Percentiles rank a stretch among this genome's conserved stretches.
These are phyloP conservation scores for Nothophytophthora sp. DNA, from an alignment of 352 stramenopile genomes.

Conservation along the genomic window DNA sequence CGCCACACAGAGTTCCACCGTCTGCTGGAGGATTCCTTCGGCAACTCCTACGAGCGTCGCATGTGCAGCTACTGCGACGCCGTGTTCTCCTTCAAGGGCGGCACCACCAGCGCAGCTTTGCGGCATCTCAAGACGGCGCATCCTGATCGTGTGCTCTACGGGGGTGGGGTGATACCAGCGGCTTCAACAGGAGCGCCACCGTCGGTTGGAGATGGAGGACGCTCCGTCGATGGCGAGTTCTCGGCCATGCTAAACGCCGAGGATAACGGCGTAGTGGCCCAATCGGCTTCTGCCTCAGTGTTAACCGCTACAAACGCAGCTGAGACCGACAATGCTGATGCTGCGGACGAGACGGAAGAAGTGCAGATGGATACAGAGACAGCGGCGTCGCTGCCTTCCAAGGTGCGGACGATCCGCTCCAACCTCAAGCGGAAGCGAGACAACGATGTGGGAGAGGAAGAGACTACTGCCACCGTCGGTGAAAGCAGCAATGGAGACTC, in stretches of 20 bases:
- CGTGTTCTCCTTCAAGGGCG: constrained; percentile 53
- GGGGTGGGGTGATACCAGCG: neutral
- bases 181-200: neutral
- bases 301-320: neutral
- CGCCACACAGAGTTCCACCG: constrained; percentile 34
- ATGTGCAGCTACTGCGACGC: constrained; percentile 45
- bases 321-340: neutral
- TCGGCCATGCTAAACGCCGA: neutral
- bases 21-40: constrained; percentile 20
- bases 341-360: neutral
- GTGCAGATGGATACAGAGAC: neutral
- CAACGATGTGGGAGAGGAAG: constrained; percentile 1
- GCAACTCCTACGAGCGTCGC: constrained; percentile 39
- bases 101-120: constrained; percentile 53
- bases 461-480: neutral
- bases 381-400: constrained; percentile 1
- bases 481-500: no score
- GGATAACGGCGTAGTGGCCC: no score
- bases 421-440: constrained; percentile 26
- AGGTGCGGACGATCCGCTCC: constrained; percentile 1
- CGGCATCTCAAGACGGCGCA: constrained; percentile 51
- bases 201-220: neutral
- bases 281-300: neutral
- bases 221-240: neutral
- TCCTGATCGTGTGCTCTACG: constrained; percentile 12